Evolutionary conservation across 75 land plant species (phyloP), one percentile per base, ranked within the genome.

Genomic region (Isoetes taiwanensis): DNA sequence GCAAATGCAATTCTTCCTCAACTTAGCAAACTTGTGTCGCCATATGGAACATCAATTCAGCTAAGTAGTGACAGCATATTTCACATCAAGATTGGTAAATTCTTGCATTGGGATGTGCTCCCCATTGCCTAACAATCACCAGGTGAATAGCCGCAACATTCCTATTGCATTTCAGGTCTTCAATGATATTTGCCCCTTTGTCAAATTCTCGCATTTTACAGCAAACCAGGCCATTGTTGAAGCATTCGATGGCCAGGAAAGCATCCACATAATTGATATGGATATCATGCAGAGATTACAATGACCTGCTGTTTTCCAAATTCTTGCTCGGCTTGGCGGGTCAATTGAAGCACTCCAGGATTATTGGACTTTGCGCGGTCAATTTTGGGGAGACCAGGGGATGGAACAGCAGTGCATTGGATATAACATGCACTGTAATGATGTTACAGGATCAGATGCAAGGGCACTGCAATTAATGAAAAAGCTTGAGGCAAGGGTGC

Each of bases 51-150:
- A 12, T 80, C 97, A 0, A 82, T 90, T 1, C 97, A 90, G 68
- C n/a, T n/a, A n/a, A n/a, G 72, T 87, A 1, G 87, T 90, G 54
- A 84, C 87, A 8, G 88, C 97, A 2, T 90, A 90, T 54, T 90
- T 90, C 76, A 76, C 97, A 10, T 76, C 94, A 4, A 62, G 97
- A 42, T 68, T 86, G 26, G 72, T 90, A 5, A 76, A 57, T 57
- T 86, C 97, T 0, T 90, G 82, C 50, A 52, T 90, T 4, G 87
- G 87, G 16, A 72, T 83, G 31, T 83, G 69, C 70, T 75, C 86
- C 1, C 73, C 97, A 4, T 72, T 86, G 21, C 86, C 96, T 0
- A 17, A 48, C 3, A 35, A 43, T 17, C 59, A 70, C 40, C 29
- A 29, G n/a, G 68, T 69, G 32, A 59, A 78, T 63, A 58, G 53